Evolutionary conservation across 1,139 yeast species (phyloP).

Genomic region (Lodderomyces theae): DNA sequence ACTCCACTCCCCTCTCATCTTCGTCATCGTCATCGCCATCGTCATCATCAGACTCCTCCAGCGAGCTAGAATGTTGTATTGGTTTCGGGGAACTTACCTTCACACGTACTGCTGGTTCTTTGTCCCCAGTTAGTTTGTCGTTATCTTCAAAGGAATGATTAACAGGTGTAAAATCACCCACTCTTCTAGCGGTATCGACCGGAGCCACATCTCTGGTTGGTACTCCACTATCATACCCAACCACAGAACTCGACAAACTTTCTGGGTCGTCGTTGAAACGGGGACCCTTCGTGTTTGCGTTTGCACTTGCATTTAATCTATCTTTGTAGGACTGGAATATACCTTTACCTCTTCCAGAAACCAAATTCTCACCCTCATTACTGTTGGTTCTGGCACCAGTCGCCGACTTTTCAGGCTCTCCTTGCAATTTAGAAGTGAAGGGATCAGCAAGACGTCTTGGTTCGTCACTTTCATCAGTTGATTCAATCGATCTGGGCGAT

Average conservation of each 20-base stretch:
- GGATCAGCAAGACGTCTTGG: slow-evolving; percentile 19
- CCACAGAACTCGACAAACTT: background rate
- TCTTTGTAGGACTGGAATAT: slow-evolving; percentile 37
- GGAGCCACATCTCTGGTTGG: slow-evolving; percentile 6
- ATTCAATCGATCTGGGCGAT: slow-evolving; percentile 7
- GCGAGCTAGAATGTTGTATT: slow-evolving; percentile 2
- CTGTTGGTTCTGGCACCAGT: slow-evolving; percentile 12
- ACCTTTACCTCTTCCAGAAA: slow-evolving; percentile 25
- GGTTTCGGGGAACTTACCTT: slow-evolving; percentile 3
- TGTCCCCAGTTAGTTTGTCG: background rate
- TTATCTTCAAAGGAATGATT: background rate
- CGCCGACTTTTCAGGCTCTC: slow-evolving; percentile 5
- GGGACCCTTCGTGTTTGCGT: background rate
- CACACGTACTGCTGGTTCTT: slow-evolving; percentile 5
- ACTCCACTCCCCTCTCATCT: slow-evolving; percentile 25
- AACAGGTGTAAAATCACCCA: background rate
- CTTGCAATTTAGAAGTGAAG: slow-evolving; percentile 12
- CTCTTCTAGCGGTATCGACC: slow-evolving; percentile 1
- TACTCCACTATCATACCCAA: background rate
- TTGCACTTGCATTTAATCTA: slow-evolving; percentile 20
- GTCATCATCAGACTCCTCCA: slow-evolving; percentile 7
- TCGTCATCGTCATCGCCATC: slow-evolving; percentile 18
- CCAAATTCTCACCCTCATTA: background rate
- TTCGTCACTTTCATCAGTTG: slow-evolving; percentile 11
- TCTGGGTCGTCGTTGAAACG: slow-evolving; percentile 5